Conservation (phyloP, 2,329 filamentous ascomycete genomes). For the Aspergillus sclerotialis region DNA sequence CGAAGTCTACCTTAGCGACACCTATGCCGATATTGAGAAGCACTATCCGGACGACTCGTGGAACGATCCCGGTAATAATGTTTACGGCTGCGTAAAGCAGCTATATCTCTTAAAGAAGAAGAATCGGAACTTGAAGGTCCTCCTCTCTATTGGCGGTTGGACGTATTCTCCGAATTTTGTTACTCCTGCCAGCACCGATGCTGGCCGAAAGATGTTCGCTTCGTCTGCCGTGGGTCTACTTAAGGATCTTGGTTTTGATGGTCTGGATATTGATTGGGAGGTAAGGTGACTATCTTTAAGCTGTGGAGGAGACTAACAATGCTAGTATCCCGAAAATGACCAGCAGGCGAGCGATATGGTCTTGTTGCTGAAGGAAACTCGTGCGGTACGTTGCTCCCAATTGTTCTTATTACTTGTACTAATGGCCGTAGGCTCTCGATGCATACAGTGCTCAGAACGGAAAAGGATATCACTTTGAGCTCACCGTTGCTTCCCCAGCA, state of each 20-base stretch:
- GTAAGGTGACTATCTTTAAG: constrained; percentile 7
- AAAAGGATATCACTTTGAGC: constrained; percentile 35
- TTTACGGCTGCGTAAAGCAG: constrained; percentile 72
- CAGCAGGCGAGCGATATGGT: constrained; percentile 30
- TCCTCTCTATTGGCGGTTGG: constrained; percentile 81
- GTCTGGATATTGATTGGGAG: constrained; percentile 39
- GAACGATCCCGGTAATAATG: constrained; percentile 64
- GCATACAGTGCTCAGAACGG: constrained; percentile 34
- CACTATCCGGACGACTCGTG: constrained; percentile 60
- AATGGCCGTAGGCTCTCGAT: constrained; percentile 29
- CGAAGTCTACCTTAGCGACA: constrained; percentile 69
- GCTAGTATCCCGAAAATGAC: constrained; percentile 26
- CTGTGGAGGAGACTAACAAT: not conserved
- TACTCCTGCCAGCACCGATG: constrained; percentile 53
- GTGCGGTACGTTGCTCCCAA: constrained; percentile 19
- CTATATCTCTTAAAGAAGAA: constrained; percentile 67
- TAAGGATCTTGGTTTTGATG: constrained; percentile 65
- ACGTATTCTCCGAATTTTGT: constrained; percentile 70
- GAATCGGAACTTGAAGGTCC: constrained; percentile 68
- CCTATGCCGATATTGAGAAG: constrained; percentile 62
- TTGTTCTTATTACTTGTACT: not conserved
- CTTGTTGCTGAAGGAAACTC: constrained; percentile 23
- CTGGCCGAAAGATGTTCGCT: constrained; percentile 59
- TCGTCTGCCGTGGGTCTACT: constrained; percentile 64
- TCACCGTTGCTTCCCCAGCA: constrained; percentile 42